A percentile compares a stretch with the other conserved stretches of the same genome.
Conservation (phyloP, 495 filamentous ascomycete genomes). For the Aspergillus conjunctus region DNA sequence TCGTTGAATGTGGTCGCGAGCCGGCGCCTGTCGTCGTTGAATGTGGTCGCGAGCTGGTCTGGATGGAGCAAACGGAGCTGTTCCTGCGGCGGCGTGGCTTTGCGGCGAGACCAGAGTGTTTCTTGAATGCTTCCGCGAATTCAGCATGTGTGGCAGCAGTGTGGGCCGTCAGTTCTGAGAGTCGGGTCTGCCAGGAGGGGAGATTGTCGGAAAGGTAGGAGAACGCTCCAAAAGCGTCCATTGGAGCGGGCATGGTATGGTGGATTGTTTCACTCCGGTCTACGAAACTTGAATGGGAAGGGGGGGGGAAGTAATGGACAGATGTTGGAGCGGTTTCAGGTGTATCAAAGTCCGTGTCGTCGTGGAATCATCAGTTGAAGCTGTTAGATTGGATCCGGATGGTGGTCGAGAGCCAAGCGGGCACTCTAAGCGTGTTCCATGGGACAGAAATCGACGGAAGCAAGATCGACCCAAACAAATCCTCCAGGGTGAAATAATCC, state of each 20-base stretch:
- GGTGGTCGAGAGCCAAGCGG: background rate
- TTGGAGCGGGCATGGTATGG: constrained; percentile 32
- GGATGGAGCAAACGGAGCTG: constrained; percentile 54
- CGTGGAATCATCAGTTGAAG: constrained; percentile 29
- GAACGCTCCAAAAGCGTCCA: constrained; percentile 67
- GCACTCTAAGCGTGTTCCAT: constrained; percentile 24
- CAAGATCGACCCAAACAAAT: constrained; percentile 2
- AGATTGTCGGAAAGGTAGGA: constrained; percentile 57
- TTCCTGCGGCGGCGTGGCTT: constrained; percentile 41
- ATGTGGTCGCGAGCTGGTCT: constrained; percentile 21
- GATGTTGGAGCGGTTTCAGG: background rate
- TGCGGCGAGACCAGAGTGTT: constrained; percentile 24
- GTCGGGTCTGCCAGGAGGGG: constrained; percentile 65
- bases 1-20: constrained; percentile 21
- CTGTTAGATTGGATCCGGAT: background rate
- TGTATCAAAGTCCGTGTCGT: constrained; percentile 30
- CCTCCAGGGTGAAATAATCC: background rate
- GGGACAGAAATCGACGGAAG: constrained; percentile 14
- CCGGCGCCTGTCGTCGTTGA: constrained; percentile 23
- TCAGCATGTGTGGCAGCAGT: constrained; percentile 70
- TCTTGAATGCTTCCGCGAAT: constrained; percentile 52
- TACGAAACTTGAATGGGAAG: background rate
- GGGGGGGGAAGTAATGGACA: background rate
- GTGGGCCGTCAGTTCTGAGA: constrained; percentile 70
- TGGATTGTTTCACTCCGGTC: background rate